Percentiles rank a stretch among this genome's conserved stretches.
Evolutionary conservation across 164 flowering plant species (phyloP).

Genomic region (Hamamelis virginiana): DNA sequence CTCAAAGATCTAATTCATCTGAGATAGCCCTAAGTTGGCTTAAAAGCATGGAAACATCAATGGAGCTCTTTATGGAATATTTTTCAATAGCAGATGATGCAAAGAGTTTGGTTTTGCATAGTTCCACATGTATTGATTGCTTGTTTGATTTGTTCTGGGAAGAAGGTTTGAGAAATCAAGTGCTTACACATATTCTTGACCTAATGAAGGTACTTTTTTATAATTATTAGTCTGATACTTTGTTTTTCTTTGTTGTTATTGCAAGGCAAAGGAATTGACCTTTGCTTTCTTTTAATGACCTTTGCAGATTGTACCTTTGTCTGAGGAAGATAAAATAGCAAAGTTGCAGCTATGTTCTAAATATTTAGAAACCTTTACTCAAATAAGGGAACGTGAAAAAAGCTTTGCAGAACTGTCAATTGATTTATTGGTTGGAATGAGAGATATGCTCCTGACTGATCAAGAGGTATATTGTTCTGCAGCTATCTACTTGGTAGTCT

Average conservation of each 20-base stretch:
- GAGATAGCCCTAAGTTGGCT: slow-evolving; percentile 42
- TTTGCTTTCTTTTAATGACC: neutral
- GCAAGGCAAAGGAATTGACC: neutral
- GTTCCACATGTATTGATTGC: slow-evolving; percentile 63
- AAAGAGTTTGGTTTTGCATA: slow-evolving; percentile 53
- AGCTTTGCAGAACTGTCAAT: slow-evolving; percentile 64
- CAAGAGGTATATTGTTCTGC: slow-evolving; percentile 45
- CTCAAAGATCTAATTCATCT: slow-evolving; percentile 22
- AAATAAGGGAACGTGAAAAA: slow-evolving; percentile 70
- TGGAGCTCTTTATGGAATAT: slow-evolving; percentile 62
- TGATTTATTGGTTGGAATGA: slow-evolving; percentile 79
- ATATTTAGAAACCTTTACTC: slow-evolving; percentile 84
- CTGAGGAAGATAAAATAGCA: slow-evolving; percentile 66
- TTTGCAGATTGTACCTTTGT: slow-evolving; percentile 55
- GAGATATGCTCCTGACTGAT: slow-evolving; percentile 67
- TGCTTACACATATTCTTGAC: slow-evolving; percentile 60
- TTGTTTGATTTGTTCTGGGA: slow-evolving; percentile 95
- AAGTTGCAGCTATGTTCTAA: slow-evolving; percentile 78
- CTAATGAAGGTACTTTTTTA: slow-evolving; percentile 73
- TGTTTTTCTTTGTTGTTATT: neutral
- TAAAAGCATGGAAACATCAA: slow-evolving; percentile 55
- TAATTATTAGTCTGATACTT: slow-evolving; percentile 6
- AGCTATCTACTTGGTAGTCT: too few relatives aligned
- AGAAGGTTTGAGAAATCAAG: slow-evolving; percentile 53
- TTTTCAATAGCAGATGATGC: slow-evolving; percentile 67